Percentiles rank a stretch among this genome's conserved stretches.
Evolutionary conservation across 2,329 filamentous ascomycete genomes (phyloP).

Genomic region (Boeremia lycopersici): DNA sequence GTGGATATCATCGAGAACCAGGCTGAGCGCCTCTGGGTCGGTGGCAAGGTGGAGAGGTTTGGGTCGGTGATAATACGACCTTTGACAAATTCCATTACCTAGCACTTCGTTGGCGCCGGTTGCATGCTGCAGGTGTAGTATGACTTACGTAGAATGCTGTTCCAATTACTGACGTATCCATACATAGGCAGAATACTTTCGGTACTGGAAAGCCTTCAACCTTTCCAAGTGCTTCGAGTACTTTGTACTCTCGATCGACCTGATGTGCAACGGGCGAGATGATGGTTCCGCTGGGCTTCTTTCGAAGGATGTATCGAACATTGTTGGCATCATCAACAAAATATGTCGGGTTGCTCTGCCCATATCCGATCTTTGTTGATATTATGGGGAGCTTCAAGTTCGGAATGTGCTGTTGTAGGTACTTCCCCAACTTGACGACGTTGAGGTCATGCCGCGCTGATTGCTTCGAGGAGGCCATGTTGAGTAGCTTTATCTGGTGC

Average conservation of each 20-base stretch:
- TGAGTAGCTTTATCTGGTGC: not conserved
- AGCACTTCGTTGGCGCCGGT: not conserved
- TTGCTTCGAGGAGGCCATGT: constrained; percentile 17
- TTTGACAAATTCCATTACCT: constrained; percentile 89
- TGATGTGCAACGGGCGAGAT: constrained; percentile 92
- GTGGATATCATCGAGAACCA: constrained; percentile 68
- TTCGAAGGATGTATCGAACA: constrained; percentile 81
- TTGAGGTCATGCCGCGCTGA: constrained; percentile 38
- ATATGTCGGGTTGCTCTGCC: constrained; percentile 96
- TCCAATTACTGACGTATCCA: constrained; percentile 77
- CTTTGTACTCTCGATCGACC: constrained; percentile 91
- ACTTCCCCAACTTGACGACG: constrained; percentile 36
- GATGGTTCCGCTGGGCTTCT: constrained; percentile 91
- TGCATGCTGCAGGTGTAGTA: not conserved
- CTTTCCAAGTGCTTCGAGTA: constrained; percentile 76
- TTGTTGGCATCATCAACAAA: constrained; percentile 73
- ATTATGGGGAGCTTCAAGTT: constrained; percentile 32
- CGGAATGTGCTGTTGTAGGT: constrained; percentile 36
- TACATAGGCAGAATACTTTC: constrained; percentile 80
- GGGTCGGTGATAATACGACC: constrained; percentile 92
- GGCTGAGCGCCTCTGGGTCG: constrained; percentile 62
- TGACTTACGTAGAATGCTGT: constrained; percentile 76
- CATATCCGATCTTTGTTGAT: constrained; percentile 80
- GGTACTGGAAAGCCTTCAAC: constrained; percentile 85
- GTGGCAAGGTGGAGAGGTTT: constrained; percentile 70